Evolutionary conservation across 768 basidiomycete genomes (phyloP).

Genomic region (Leucocoprinus birnbaumii): DNA sequence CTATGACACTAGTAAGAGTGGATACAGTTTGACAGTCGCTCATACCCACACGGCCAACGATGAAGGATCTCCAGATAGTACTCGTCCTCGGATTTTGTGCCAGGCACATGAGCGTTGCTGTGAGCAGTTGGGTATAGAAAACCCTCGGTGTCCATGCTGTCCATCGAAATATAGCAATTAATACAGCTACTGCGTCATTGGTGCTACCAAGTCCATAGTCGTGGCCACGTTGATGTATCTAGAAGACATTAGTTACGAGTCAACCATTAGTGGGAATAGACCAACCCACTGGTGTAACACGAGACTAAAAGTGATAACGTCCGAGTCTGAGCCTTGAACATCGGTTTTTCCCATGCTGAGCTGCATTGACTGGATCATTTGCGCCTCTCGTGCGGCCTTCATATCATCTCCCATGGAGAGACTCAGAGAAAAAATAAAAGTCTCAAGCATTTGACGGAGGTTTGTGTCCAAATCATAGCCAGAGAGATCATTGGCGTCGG

Average conservation of each 20-base stretch:
- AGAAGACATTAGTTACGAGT: conserved; percentile 1
- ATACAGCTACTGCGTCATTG: conserved; percentile 45
- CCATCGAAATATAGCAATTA: conserved; percentile 58
- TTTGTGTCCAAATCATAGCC: conserved; percentile 49
- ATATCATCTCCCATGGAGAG: conserved; percentile 66
- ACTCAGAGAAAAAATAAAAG: conserved; percentile 55
- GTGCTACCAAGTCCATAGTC: conserved; percentile 64
- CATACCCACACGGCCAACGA: conserved; percentile 62
- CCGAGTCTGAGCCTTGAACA: conserved; percentile 56
- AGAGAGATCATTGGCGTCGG: conserved; percentile 42
- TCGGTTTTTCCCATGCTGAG: conserved; percentile 56
- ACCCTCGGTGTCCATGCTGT: conserved; percentile 59
- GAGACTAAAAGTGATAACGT: conserved; percentile 62
- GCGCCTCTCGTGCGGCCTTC: conserved; percentile 66
- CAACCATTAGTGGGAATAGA: not conserved
- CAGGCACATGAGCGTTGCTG: conserved; percentile 61
- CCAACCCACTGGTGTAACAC: conserved; percentile 60
- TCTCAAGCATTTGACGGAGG: conserved; percentile 56
- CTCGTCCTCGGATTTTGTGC: conserved; percentile 40
- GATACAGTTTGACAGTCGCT: not conserved
- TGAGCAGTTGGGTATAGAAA: conserved; percentile 67
- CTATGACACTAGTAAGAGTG: conserved; percentile 28
- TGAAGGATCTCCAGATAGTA: conserved; percentile 67
- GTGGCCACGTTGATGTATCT: conserved; percentile 59
- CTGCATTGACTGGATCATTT: conserved; percentile 66